Evolutionary conservation across 495 filamentous ascomycete species (phyloP), one percentile per base, ranked within the genome.

Genomic region (Aspergillus nidulans): DNA sequence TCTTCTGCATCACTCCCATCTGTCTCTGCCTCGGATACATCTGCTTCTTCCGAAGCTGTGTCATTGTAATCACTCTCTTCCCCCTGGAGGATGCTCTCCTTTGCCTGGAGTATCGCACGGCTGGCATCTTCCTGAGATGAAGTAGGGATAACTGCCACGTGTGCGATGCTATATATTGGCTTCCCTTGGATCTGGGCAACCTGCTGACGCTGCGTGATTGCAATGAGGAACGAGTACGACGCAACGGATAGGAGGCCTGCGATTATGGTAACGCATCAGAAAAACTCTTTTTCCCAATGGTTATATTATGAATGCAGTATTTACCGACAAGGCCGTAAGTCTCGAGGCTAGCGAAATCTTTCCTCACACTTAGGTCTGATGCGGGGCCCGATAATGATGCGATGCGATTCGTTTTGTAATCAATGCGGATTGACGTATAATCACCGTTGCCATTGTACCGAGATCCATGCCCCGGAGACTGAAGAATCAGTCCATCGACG

Each of bases 81-180:
- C 0, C 55, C 61, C 26, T 69, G 69, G 6, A 60, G 59, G 0
- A 67, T 51, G 38, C 79, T 76, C 25, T 77, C 74, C 12, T 78
- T 78, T 0, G 90, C 87, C 47, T 84, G 79, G 3, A 72, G 60
- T 34, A 97, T 86, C 5, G 90, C 85, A 13, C 77, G 77, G 56
- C 76, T 76, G 5, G 94, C 92, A 20, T 92, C 90, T 38, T 63
- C 64, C 57, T 84, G 85, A 15, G 86, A 94, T 13, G 86, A 80
- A 16, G 92, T 82, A 1, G 94, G 94, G 18, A 95, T 95, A 21
- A 98, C 75, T 1, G 91, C 86, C 26, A 98, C 86, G 58, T 91
- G 89, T 51, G 85, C 89, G 42, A 96, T 79, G 39, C 88, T 83
- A 66, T 95, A 97, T 49, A 97, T 75, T 3, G 92, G 87, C 43